Conservation (phyloP, 2,329 filamentous ascomycete species). For the Clathrospora elynae region DNA sequence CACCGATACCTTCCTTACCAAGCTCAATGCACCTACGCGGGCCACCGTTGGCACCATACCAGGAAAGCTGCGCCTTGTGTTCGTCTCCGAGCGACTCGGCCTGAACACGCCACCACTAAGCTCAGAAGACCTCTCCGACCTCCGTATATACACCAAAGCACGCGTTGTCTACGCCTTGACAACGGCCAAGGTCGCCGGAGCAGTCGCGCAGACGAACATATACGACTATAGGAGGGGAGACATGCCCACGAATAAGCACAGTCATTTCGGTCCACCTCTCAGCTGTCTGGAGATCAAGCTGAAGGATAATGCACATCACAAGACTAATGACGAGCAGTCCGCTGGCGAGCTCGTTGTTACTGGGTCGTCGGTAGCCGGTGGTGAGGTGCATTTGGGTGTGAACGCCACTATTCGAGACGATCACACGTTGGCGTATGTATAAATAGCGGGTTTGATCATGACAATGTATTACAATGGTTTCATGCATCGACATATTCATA, state of each 20-base stretch:
- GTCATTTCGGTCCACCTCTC: conserved; percentile 82
- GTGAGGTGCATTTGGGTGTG: conserved; percentile 67
- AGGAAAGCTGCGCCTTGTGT: conserved; percentile 79
- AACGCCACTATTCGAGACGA: conserved; percentile 71
- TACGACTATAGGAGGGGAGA: conserved; percentile 77
- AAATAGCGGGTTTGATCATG: conserved; percentile 6
- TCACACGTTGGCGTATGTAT: conserved; percentile 67
- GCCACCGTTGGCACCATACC: conserved; percentile 65
- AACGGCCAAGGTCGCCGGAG: conserved; percentile 81
- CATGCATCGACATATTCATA: too few relatives aligned
- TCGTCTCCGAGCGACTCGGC: conserved; percentile 74
- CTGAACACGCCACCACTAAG: conserved; percentile 67
- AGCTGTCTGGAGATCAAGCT: conserved; percentile 80
- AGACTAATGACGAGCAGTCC: conserved; percentile 64
- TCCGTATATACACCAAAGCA: conserved; percentile 79
- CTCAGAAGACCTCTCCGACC: conserved; percentile 73
- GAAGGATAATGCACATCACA: conserved; percentile 63
- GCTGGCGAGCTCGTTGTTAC: conserved; percentile 68
- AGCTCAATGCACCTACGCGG: conserved; percentile 64
- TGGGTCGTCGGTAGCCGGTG: conserved; percentile 74
- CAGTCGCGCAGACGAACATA: conserved; percentile 82
- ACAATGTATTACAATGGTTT: too few relatives aligned
- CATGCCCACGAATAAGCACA: conserved; percentile 48
- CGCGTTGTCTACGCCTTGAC: conserved; percentile 85
- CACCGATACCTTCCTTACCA: conserved; percentile 64